Evolutionary conservation across 2,329 filamentous ascomycete genomes (phyloP).

Genomic region (Neobulgaria alba): DNA sequence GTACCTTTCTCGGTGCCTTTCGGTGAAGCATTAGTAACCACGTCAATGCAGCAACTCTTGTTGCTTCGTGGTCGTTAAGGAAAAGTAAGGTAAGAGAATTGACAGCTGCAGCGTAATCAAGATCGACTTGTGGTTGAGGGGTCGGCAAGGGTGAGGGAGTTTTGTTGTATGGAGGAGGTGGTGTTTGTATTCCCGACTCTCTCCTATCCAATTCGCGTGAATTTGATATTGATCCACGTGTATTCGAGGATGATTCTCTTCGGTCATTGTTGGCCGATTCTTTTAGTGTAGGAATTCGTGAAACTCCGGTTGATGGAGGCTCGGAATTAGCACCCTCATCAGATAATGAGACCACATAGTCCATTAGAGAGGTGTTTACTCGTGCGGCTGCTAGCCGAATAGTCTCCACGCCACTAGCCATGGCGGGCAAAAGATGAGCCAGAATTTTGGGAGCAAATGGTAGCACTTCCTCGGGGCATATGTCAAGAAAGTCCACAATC

Average conservation of each 20-base stretch:
- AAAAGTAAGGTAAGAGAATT: slow-evolving; percentile 89
- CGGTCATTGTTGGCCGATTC: slow-evolving; percentile 25
- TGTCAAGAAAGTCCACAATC: slow-evolving; percentile 95
- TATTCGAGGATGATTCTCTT: slow-evolving; percentile 25
- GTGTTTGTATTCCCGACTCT: slow-evolving; percentile 39
- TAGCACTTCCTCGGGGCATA: slow-evolving; percentile 92
- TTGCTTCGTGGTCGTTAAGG: slow-evolving; percentile 93
- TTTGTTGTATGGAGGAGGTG: slow-evolving; percentile 31
- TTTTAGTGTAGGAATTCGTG: slow-evolving; percentile 35
- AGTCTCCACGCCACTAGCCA: slow-evolving; percentile 84
- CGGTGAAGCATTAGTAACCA: slow-evolving; percentile 98
- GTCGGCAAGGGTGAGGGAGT: slow-evolving; percentile 33
- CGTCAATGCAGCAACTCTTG: slow-evolving; percentile 82
- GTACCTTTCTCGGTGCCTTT: slow-evolving; percentile 85
- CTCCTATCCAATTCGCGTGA: slow-evolving; percentile 42
- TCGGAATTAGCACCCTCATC: slow-evolving; percentile 46
- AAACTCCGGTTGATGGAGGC: slow-evolving; percentile 30
- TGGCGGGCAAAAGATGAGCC: slow-evolving; percentile 83
- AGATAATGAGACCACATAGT: slow-evolving; percentile 86
- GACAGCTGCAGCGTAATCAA: slow-evolving; percentile 95
- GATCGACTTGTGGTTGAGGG: slow-evolving; percentile 51
- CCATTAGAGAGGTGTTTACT: slow-evolving; percentile 85
- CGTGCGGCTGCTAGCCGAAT: slow-evolving; percentile 82
- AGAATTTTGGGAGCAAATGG: slow-evolving; percentile 89
- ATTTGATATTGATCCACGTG: slow-evolving; percentile 31